Base-by-base conservation (phyloP, 176 grass and related monocot genomes). In the Pontederia crassipes region DNA sequence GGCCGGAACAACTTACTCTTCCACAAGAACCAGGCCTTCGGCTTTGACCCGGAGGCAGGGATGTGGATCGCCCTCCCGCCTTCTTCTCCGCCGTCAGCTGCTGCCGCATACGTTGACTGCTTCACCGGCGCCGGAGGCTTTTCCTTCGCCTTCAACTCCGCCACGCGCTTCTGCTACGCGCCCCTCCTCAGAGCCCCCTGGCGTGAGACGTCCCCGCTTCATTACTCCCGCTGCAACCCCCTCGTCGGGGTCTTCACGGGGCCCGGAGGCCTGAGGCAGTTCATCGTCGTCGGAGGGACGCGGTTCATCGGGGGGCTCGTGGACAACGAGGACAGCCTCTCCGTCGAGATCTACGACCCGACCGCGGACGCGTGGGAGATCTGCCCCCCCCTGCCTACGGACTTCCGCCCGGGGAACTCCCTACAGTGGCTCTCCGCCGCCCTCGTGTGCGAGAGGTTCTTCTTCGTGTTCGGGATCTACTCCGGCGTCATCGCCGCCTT, bases 361-460 rank as follows among this genome's bases (percentile, higher is more conserved):
- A 52, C 32, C 6, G 26, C 40, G n/a, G 60, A 58, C 28, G 20
- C 58, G 18, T 71, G 65, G 59, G 67, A 71, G 79, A 73, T 77
- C 57, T 70, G 73, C 13, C 48, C 73, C 9, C 82, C 82, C 7
- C 62, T 80, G 28, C 82, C 77, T 9, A 55, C 55, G 16, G 77
- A 85, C 35, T 76, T 80, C 62, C 61, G 72, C 12, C 54, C 67
- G 0, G 69, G 73, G 13, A 77, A 45, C n/a, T 85, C 77, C 10
- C 78, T 75, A 15, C 81, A 78, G 70, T 83, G 81, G 75, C 75
- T 83, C 35, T 77, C 77, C 26, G 57, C 77, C 18, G 77, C 77
- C 17, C 73, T 77, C 52, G 55, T 80, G 0, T 52, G 17, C 12
- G 64, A 63, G 10, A 62, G 70, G 13, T 62, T 67, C 66, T 49